Base-by-base conservation (phyloP, 148 eudicot species). In the Spergularia bocconei region DNA sequence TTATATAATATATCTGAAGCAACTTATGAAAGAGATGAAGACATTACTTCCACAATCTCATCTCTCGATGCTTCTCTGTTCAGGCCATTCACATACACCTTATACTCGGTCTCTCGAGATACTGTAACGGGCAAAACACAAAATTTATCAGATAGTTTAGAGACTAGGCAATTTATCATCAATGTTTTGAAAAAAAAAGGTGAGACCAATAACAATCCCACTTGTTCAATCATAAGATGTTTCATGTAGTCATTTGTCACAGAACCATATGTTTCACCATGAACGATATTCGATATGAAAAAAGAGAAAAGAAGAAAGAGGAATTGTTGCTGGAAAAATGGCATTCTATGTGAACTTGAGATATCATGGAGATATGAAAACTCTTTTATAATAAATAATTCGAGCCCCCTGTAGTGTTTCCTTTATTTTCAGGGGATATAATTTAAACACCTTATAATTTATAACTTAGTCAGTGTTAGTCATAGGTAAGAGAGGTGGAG, bases 11-110 rank as follows among this genome's bases (percentile, higher is more conserved):
- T 59, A 60, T 47, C 25, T 39, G 65, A 64, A 78, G 15, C 9
- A 41, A 59, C 75, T 67, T 50, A 56, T 25, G 65, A 66, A 71
- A 21, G 51, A 76, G 71, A 25, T 48, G 44, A 76, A 71, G 69
- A 63, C 33, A 62, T 73, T 84, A 91, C 97, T 75, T 93, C 91
- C 79, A 73, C 85, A 79, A 94, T 80, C 73, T 94, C 97, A 82
- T 73, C 74, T 76, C 59, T 76, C 13, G 89, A 74, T 70, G 98
- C 97, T 75, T 88, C 95, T 79, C 76, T 91, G 86, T 88, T 91
- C 79, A 94, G 56, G 75, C 84, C 78, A 87, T 89, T 89, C 79
- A 91, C 98, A 84, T 87, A 94, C 72, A 94, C 80, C 82, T 91
- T 91, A 76, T 66, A 82, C 75, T 56, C 63, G 59, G 57, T 41